Percentiles rank a stretch among this genome's conserved stretches.
phyloP scores from a whole-genome alignment of 768 basidiomycete species.

The Paxillus ammoniavirescens region DNA sequence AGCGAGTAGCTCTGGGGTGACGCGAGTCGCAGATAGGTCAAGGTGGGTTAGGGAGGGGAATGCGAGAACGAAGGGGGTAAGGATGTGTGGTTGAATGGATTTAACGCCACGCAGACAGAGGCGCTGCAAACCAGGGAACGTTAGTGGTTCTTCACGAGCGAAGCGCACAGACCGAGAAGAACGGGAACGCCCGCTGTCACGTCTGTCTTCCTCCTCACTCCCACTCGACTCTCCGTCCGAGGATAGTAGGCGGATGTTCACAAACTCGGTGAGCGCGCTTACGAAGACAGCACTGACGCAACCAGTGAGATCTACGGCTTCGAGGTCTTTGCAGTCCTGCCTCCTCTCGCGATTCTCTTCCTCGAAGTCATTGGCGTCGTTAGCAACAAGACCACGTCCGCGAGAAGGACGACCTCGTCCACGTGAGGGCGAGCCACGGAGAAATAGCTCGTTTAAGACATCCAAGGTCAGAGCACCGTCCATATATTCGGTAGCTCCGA shows the following conservation, averaged over 20 bases:
- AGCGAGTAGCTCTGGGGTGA: conserved; percentile 70
- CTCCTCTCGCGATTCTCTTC: conserved; percentile 77
- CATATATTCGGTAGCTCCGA: conserved; percentile 99
- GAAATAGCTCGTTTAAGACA: conserved; percentile 86
- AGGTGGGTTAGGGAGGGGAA: conserved; percentile 88
- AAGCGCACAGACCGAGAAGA: conserved; percentile 31
- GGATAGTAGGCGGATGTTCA: conserved; percentile 56
- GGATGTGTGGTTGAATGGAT: conserved; percentile 65
- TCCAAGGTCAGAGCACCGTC: conserved; percentile 84
- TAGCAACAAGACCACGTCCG: conserved; percentile 50
- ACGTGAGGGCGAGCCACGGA: conserved; percentile 75
- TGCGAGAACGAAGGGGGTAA: conserved; percentile 72
- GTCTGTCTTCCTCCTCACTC: conserved; percentile 38
- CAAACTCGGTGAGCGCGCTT: conserved; percentile 81
- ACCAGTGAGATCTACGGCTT: conserved; percentile 92
- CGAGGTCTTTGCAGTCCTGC: conserved; percentile 71
- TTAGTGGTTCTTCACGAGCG: conserved; percentile 47
- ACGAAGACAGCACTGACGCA: conserved; percentile 92
- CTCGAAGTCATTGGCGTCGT: conserved; percentile 57
- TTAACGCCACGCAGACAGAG: conserved; percentile 82
- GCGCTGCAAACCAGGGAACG: conserved; percentile 70
- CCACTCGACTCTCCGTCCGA: conserved; percentile 42
- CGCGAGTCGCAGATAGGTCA: conserved; percentile 88
- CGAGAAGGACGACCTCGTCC: conserved; percentile 68
- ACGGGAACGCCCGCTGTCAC: conserved; percentile 34